These are phyloP conservation scores for Suillus brevipes DNA, from an alignment of 768 basidiomycete species.

Conservation along the genomic window DNA sequence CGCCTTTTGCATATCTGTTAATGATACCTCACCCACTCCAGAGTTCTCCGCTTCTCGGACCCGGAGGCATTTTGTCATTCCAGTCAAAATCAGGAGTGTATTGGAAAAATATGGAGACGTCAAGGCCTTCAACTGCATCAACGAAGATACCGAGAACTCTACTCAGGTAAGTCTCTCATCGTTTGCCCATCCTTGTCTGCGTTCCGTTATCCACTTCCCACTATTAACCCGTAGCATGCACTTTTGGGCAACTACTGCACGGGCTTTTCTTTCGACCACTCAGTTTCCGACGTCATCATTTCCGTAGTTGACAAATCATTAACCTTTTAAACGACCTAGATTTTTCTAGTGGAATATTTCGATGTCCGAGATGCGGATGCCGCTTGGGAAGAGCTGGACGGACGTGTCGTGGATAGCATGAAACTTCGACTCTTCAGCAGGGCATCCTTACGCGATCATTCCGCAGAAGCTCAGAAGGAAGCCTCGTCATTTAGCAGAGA, in stretches of 20 bases:
- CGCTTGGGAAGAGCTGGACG: conserved; percentile 53
- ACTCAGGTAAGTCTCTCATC: conserved; percentile 29
- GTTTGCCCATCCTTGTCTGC: not conserved
- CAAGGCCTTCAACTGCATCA: conserved; percentile 28
- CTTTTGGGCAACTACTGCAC: conserved; percentile 8
- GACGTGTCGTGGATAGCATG: conserved; percentile 51
- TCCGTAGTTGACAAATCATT: not conserved
- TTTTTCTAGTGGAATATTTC: conserved; percentile 66
- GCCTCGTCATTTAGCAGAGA: conserved; percentile 22
- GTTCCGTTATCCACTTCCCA: not conserved
- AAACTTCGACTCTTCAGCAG: conserved; percentile 46
- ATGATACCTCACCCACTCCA: conserved; percentile 19
- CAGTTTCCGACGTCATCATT: not conserved
- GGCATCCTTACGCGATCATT: conserved; percentile 25
- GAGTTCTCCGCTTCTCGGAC: conserved; percentile 25
- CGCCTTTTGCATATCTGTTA: conserved; percentile 50
- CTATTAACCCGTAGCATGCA: conserved; percentile 3
- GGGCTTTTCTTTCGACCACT: conserved; percentile 8
- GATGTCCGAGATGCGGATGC: conserved; percentile 58
- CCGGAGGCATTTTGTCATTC: conserved; percentile 19
- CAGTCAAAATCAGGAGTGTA: conserved; percentile 30
- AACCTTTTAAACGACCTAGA: conserved; percentile 19
- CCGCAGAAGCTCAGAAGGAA: conserved; percentile 31
- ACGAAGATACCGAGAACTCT: conserved; percentile 25
- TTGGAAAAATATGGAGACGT: conserved; percentile 34